Base-by-base conservation (phyloP, 345 rosid species). In the Mangifera indica region DNA sequence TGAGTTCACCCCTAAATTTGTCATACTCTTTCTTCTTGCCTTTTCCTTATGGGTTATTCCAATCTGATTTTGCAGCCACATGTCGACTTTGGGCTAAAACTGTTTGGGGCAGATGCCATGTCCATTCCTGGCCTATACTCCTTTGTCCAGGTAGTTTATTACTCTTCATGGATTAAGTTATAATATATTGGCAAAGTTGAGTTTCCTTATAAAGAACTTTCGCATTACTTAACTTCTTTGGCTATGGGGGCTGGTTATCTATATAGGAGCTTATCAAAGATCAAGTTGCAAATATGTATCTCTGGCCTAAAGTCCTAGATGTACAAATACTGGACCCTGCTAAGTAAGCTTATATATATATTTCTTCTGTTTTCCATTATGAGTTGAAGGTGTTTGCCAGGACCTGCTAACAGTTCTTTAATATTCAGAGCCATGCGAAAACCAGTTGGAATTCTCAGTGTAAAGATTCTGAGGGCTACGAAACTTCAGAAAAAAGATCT, bases 31-130 rank as follows among this genome's bases (percentile, higher is more conserved):
- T 54, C 24, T 73, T 24, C 26, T 17, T 58, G 20, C 13, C 32
- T 64, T 60, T 54, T 26, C 29, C 20, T 64, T 24, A 32, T 26
- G 66, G 32, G 29, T 70, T 56, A 22, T 76, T 46, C 60, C 4
- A 7, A 52, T 77, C 42, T 61, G 24, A 52, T 77, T 78, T 32
- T 82, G 77, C 84, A 92, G 99, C 99, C 98, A 32, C 94, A 95
- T 72, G 89, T 95, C 15, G 98, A 95, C 81, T 92, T 92, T 80
- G 99, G 99, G 48, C 83, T 95, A 20, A 95, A 88, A 83, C 77
- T 95, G 74, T 82, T 92, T 1, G 99, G 98, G 25, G 96, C 84
- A 44, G 99, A 95, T 82, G 88, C 87, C 67, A 95, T 95, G 99
- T 81, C 99, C 67, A 91, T 95, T 68, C 99, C 99, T 72, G 99